Percentiles rank a stretch among this genome's conserved stretches.
These are phyloP conservation scores for Acer negundo DNA, from an alignment of 345 rosid genomes.

Conservation along the genomic window DNA sequence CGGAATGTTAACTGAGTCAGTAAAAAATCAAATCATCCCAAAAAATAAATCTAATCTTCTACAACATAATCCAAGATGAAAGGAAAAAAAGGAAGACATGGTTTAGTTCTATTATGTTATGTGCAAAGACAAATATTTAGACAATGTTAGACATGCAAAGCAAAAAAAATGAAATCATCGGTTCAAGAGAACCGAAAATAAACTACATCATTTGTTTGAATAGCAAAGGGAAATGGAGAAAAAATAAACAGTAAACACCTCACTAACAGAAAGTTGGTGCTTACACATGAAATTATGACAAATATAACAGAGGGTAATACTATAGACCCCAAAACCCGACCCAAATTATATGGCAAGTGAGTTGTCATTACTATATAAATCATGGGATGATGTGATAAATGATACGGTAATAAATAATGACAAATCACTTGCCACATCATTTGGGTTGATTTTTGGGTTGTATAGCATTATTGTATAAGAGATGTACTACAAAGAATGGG, in stretches of 20 bases:
- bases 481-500: too few species aligned
- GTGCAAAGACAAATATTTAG: slow-evolving; percentile 8
- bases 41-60: slow-evolving; percentile 27
- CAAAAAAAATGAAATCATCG: background rate
- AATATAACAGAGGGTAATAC: background rate
- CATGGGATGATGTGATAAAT: too few species aligned
- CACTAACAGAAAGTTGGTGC: slow-evolving; percentile 13
- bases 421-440: too few species aligned
- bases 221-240: background rate
- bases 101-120: slow-evolving; percentile 8
- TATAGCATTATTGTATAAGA: too few species aligned
- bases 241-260: background rate
- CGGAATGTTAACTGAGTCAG: slow-evolving; percentile 57
- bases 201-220: slow-evolving; percentile 8
- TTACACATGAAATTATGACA: background rate
- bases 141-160: background rate
- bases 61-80: slow-evolving; percentile 24
- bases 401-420: too few species aligned
- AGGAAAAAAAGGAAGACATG: slow-evolving; percentile 19
- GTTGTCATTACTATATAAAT: too few species aligned
- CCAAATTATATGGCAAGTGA: too few species aligned
- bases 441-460: too few species aligned
- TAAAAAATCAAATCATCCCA: slow-evolving; percentile 39
- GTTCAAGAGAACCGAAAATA: background rate
- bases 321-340: background rate